Conservation (phyloP, 495 filamentous ascomycete genomes). For the Sordaria brevicollis region DNA sequence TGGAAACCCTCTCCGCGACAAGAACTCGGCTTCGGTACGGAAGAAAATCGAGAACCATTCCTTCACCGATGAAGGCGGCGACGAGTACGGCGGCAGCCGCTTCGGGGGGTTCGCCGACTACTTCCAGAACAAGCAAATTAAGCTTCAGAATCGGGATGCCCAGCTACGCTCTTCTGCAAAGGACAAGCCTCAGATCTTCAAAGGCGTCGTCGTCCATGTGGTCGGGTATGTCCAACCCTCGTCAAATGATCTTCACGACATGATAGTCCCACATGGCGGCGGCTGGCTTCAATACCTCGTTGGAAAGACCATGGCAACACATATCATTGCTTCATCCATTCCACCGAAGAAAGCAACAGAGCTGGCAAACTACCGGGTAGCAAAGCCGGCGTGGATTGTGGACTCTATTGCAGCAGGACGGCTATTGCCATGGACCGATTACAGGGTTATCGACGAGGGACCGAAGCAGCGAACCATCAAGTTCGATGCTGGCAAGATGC, state of each 20-base stretch:
- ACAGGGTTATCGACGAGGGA: slow-evolving; percentile 69
- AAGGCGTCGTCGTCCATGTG: slow-evolving; percentile 77
- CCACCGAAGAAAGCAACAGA: slow-evolving; percentile 88
- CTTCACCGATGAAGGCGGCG: slow-evolving; percentile 60
- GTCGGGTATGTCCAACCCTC: slow-evolving; percentile 80
- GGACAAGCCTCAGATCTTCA: slow-evolving; percentile 76
- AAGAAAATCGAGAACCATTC: slow-evolving; percentile 71
- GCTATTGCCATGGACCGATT: slow-evolving; percentile 75
- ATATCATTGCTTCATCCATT: slow-evolving; percentile 84
- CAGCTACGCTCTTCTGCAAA: slow-evolving; percentile 55
- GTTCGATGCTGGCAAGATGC: slow-evolving; percentile 58
- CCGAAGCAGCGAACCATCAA: slow-evolving; percentile 62
- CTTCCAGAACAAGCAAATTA: slow-evolving; percentile 87
- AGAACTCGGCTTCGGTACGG: slow-evolving; percentile 64
- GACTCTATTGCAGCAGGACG: slow-evolving; percentile 76
- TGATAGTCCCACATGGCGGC: slow-evolving; percentile 84
- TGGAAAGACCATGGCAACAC: slow-evolving; percentile 84
- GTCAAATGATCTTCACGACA: slow-evolving; percentile 46
- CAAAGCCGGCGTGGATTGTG: slow-evolving; percentile 92
- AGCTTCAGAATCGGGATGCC: slow-evolving; percentile 85
- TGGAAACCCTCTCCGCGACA: slow-evolving; percentile 51
- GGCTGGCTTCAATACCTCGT: slow-evolving; percentile 93
- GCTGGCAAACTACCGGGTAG: slow-evolving; percentile 75
- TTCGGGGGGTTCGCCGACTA: slow-evolving; percentile 89
- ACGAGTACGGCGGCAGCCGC: slow-evolving; percentile 78